Base-by-base conservation (phyloP, 352 stramenopile species). In the Phytophthora europaea region DNA sequence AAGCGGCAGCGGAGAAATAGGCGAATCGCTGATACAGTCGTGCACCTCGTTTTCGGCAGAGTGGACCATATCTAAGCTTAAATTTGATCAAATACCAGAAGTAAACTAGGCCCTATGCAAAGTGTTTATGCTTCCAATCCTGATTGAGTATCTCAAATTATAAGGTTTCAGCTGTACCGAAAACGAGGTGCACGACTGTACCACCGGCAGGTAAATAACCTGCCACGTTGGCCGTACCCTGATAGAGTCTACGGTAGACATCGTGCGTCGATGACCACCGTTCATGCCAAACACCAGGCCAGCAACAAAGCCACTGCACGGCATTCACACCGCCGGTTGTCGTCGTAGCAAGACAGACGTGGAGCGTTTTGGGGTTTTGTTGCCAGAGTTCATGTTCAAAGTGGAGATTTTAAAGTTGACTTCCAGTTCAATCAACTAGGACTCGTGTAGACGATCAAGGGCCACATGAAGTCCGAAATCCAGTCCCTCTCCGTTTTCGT, bases 1-100 rank as follows among this genome's bases (percentile, higher is more conserved):
- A 65, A 61, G 53, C 26, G 20, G 20, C 36, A 33, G 57, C 18
- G 55, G 40, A 51, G 34, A 65, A 65, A 53, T 54, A 65, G 43
- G 57, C 48, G 34, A 60, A 55, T 38, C 40, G 52, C 28, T 28
- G 43, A 52, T 65, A n/a, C n/a, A n/a, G n/a, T n/a, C n/a, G n/a
- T n/a, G n/a, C n/a, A n/a, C n/a, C n/a, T n/a, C n/a, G n/a, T n/a
- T n/a, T n/a, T n/a, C n/a, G n/a, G n/a, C n/a, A n/a, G n/a, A n/a
- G n/a, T n/a, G n/a, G n/a, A n/a, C n/a, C n/a, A n/a, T n/a, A n/a
- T n/a, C n/a, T n/a, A n/a, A n/a, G n/a, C n/a, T n/a, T n/a, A n/a
- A n/a, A n/a, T n/a, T n/a, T n/a, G n/a, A n/a, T n/a, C n/a, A n/a
- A n/a, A n/a, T n/a, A n/a, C n/a, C n/a, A n/a, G n/a, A n/a, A n/a